Base-by-base conservation (phyloP, 1,284 basidiomycete species). In the Sparassis latifolia region DNA sequence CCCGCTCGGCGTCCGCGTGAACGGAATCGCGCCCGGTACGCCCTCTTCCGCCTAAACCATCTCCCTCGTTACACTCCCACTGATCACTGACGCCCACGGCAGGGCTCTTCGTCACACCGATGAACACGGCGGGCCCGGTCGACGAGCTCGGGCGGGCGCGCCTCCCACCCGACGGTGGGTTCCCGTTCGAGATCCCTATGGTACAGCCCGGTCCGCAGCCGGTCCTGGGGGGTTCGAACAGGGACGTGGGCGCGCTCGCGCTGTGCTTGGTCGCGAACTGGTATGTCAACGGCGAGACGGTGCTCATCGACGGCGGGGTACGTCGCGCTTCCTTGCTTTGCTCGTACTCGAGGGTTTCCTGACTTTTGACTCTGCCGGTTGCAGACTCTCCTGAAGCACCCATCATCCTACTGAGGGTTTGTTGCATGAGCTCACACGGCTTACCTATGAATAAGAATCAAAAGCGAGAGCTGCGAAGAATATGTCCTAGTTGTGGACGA, bases 1-100 rank as follows among this genome's bases (percentile, higher is more conserved):
- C 6, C 76, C 76, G 1, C 65, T 78, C n/a, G 75, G 76, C 1
- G 73, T 79, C 48, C 65, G 76, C n/a, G 77, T 79, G n/a, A 79
- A 78, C 56, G 76, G 76, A 3, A 79, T 78, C 45, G 76, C 77
- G 3, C 76, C 76, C 4, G 74, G 73, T 66, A 50, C 48, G 60
- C 50, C 29, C 33, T 28, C 5, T 2, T 47, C 33, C 20, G 20
- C 20, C 20, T 20, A 20, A 29, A n/a, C 29, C 12, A 20, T 35
- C 10, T 50, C 28, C 31, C 32, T n/a, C 29, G n/a, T 33, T 5
- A 20, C 28, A 42, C 41, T 10, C 41, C 7, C 4, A 6, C 5
- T 5, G 28, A 39, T 27, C 12, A 27, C 20, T 20, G 20, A 20
- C 30, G 4, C 40, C 33, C 2, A 10, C 2, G 45, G 35, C 39